Evolutionary conservation across 148 eudicot species (phyloP).

Genomic region (Rhododendron vialii): DNA sequence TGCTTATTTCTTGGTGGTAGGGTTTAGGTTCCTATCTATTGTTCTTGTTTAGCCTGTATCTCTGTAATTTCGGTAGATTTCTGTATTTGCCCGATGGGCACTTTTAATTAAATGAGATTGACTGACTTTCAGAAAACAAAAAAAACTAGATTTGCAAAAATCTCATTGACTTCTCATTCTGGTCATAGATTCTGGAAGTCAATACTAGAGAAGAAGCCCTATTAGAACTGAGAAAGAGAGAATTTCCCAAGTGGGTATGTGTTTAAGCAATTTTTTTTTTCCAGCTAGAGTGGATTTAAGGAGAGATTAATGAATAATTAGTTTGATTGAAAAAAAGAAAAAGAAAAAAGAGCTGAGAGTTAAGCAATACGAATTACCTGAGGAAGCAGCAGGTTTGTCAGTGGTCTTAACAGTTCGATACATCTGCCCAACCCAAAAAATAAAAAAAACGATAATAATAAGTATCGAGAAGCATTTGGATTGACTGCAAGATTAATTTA

Average conservation of each 20-base stretch:
- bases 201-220: background rate
- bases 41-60: too few species aligned
- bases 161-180: background rate
- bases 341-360: background rate
- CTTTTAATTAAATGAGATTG: too few species aligned
- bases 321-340: background rate
- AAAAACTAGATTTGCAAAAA: background rate
- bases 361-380: conserved; percentile 26
- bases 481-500: background rate
- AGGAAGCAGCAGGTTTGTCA: conserved; percentile 58
- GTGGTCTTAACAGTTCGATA: conserved; percentile 57
- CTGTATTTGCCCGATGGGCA: too few species aligned
- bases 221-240: background rate
- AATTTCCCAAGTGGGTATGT: background rate
- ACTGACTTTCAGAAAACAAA: too few species aligned
- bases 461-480: conserved; percentile 1
- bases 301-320: background rate
- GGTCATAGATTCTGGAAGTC: background rate
- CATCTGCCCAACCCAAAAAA: conserved; percentile 29
- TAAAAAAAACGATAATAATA: background rate
- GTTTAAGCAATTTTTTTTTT: background rate
- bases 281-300: background rate
- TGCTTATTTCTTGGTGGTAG: too few species aligned
- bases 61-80: too few species aligned
- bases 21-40: too few species aligned